Evolutionary conservation across 2,329 filamentous ascomycete genomes (phyloP), one percentile per base, ranked within the genome.

Genomic region (Apiospora phragmitis): DNA sequence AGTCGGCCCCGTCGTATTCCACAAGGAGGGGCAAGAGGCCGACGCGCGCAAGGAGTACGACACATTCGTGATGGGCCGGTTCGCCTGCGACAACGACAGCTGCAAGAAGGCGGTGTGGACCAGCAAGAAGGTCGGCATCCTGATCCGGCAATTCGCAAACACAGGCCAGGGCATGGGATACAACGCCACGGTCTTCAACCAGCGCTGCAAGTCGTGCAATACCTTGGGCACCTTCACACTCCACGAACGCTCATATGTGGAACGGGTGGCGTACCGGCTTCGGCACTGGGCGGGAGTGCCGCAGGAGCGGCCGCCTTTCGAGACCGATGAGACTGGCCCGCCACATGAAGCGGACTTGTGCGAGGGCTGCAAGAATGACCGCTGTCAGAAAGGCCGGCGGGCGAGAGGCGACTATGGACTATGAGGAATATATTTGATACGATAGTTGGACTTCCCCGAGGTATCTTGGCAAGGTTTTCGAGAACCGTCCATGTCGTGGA

Each of bases 251-350:
- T 74, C 75, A 26, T 79, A 79, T 41, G 71, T 73, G 3, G 75
- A 78, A 18, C 72, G 77, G 43, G 73, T 78, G 5, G 68, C 76
- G 4, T 77, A 78, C 43, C 68, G 77, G 45, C 67, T 78, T 24
- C 77, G 75, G 72, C 75, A 71, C n/a, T 78, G 76, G 76, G 72
- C 69, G 9, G 76, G 75, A 9, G 62, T 66, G 14, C 2, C 14
- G 9, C 35, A 42, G 4, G 38, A 66, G 32, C 11, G 9, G 24
- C 12, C 12, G 18, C n/a, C 21, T 2, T 66, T 16, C 24, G 21
- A 11, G 8, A 1, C 0, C 2, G 8, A 9, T 3, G 12, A 66
- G 16, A 49, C 9, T 1, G 2, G 12, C 24, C 38, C n/a, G 12
- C 65, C 65, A 2, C 65, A 66, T n/a, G 8, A 2, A 18, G 12